Evolutionary conservation across 495 filamentous ascomycete genomes (phyloP).

Genomic region (Copromyces sp.): DNA sequence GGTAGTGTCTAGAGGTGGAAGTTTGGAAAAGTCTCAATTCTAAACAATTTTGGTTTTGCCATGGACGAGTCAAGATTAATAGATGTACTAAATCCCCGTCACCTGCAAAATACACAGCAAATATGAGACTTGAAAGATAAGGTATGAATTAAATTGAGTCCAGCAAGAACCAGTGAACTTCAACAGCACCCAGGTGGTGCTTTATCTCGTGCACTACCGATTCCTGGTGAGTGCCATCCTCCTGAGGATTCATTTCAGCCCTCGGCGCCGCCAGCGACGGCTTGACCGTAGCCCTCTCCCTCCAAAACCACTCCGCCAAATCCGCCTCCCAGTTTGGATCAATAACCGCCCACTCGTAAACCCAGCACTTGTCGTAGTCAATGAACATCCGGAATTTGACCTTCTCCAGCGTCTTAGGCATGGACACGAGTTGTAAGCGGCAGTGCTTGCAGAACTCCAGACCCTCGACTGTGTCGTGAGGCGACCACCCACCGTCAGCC

Average conservation of each 20-base stretch:
- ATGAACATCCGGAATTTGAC: not conserved
- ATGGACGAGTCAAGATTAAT: too few relatives aligned
- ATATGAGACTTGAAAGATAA: too few relatives aligned
- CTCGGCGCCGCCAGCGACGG: too few relatives aligned
- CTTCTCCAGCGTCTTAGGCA: not conserved
- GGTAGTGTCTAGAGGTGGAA: too few relatives aligned
- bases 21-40: too few relatives aligned
- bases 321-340: not conserved
- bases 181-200: not conserved
- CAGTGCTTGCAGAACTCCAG: too few relatives aligned
- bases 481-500: too few relatives aligned
- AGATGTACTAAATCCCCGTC: too few relatives aligned
- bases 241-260: not conserved
- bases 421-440: not conserved
- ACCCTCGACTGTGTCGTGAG: too few relatives aligned
- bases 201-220: not conserved
- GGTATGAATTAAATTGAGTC: not conserved
- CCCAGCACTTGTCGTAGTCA: not conserved
- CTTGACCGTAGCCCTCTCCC: not conserved
- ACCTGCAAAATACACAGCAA: too few relatives aligned
- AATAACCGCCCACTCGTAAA: not conserved
- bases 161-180: not conserved
- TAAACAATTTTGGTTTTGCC: too few relatives aligned
- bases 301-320: not conserved
- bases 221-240: not conserved